phyloP scores from a whole-genome alignment of 179 eudicot genomes.

The Gypsophila paniculata region DNA sequence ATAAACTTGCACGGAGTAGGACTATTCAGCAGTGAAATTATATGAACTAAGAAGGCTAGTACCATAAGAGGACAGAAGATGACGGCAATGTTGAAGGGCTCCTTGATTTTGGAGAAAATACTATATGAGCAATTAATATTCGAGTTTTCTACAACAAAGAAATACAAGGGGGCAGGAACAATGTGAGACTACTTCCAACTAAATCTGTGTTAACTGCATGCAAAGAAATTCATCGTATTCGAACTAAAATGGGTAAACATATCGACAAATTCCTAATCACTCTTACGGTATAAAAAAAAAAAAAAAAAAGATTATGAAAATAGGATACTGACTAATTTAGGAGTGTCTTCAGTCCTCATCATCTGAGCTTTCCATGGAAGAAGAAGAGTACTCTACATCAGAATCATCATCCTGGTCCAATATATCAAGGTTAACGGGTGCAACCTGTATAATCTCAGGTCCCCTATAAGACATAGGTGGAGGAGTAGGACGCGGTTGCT shows the following conservation, averaged over 20 bases:
- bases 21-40: not conserved
- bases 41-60: too few relatives aligned
- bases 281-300: too few relatives aligned
- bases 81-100: too few relatives aligned
- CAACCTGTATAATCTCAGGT: conserved; percentile 66
- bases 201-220: not conserved
- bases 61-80: too few relatives aligned
- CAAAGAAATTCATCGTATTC: not conserved
- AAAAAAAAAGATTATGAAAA: not conserved
- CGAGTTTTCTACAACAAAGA: too few relatives aligned
- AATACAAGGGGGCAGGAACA: too few relatives aligned
- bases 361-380: conserved; percentile 55
- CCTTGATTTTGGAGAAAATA: too few relatives aligned
- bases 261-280: not conserved
- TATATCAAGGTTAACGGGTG: conserved; percentile 66
- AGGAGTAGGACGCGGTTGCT: conserved; percentile 33
- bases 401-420: conserved; percentile 55
- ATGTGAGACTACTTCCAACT: too few relatives aligned
- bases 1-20: too few relatives aligned
- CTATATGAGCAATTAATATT: too few relatives aligned
- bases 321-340: not conserved
- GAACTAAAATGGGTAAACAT: not conserved
- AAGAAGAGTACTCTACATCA: conserved; percentile 53
- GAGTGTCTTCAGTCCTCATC: conserved; percentile 47
- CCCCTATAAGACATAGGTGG: conserved; percentile 40